Percentiles rank a stretch among this genome's conserved stretches.
phyloP scores from a whole-genome alignment of 495 filamentous ascomycete species.

The Tuber magnatum region DNA sequence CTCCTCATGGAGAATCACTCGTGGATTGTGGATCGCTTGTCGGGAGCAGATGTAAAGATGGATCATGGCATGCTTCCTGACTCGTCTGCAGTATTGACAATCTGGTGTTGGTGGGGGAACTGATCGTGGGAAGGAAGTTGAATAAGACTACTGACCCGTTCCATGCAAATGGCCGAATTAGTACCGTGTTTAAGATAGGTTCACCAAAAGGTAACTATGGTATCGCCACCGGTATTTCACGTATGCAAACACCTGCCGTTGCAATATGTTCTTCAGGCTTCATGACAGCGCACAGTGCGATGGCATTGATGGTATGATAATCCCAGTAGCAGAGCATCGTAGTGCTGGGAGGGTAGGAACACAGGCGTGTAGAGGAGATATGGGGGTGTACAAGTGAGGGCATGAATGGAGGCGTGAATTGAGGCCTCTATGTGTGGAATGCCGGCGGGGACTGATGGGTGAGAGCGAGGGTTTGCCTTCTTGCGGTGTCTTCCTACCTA shows the following conservation, averaged over 20 bases:
- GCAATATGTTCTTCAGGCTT: not conserved
- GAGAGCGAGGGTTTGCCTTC: too few relatives aligned
- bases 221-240: not conserved
- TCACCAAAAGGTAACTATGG: not conserved
- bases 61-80: not conserved
- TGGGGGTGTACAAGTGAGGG: too few relatives aligned
- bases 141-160: not conserved
- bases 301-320: too few relatives aligned
- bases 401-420: too few relatives aligned
- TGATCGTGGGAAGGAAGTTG: not conserved
- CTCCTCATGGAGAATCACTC: not conserved
- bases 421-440: too few relatives aligned
- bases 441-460: too few relatives aligned
- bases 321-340: too few relatives aligned
- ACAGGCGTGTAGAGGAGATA: too few relatives aligned
- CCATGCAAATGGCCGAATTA: not conserved
- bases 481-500: too few relatives aligned
- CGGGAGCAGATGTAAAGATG: not conserved
- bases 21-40: not conserved
- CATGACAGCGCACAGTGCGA: not conserved
- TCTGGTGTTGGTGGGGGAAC: not conserved
- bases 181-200: not conserved
- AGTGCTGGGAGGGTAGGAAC: too few relatives aligned
- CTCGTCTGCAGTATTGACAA: not conserved
- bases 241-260: not conserved